phyloP scores from a whole-genome alignment of 179 eudicot genomes.

The Actinidia arguta region DNA sequence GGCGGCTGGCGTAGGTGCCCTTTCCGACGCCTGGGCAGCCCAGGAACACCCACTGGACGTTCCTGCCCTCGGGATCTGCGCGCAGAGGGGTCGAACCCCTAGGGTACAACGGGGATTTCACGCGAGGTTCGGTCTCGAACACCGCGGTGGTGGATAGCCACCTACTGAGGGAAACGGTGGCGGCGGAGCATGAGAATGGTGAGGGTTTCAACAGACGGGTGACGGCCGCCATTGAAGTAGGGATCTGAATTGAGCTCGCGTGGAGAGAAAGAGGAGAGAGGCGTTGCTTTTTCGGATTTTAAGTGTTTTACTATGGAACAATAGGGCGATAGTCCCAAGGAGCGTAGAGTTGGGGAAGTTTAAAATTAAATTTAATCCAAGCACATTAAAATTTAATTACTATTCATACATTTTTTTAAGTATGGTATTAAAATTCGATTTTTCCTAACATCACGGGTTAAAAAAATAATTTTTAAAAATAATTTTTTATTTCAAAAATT shows the following conservation, averaged over 20 bases:
- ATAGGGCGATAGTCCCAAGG: no score
- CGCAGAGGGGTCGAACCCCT: slow-evolving; percentile 24
- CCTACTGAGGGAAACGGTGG: slow-evolving; percentile 20
- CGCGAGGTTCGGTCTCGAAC: not conserved
- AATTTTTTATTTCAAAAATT: no score
- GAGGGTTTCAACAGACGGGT: slow-evolving; percentile 41
- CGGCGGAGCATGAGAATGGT: slow-evolving; percentile 21
- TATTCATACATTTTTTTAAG: no score
- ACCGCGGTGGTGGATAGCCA: slow-evolving; percentile 36
- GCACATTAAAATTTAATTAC: no score
- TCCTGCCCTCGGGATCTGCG: slow-evolving; percentile 44
- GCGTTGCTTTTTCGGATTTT: not conserved
- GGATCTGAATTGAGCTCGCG: not conserved
- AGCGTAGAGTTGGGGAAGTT: no score
- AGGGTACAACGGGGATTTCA: slow-evolving; percentile 31
- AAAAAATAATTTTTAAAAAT: no score
- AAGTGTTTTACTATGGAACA: no score
- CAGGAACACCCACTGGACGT: slow-evolving; percentile 87
- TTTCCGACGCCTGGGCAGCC: slow-evolving; percentile 97
- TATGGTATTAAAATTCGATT: no score
- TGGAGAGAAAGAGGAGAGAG: not conserved
- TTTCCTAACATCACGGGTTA: no score
- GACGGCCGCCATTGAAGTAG: slow-evolving; percentile 45
- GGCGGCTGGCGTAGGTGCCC: slow-evolving; percentile 89
- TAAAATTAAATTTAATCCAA: no score